A percentile compares a stretch with the other conserved stretches of the same genome.
Evolutionary conservation across 805 yeast genomes (phyloP).

Genomic region (Pichia kluyveri): DNA sequence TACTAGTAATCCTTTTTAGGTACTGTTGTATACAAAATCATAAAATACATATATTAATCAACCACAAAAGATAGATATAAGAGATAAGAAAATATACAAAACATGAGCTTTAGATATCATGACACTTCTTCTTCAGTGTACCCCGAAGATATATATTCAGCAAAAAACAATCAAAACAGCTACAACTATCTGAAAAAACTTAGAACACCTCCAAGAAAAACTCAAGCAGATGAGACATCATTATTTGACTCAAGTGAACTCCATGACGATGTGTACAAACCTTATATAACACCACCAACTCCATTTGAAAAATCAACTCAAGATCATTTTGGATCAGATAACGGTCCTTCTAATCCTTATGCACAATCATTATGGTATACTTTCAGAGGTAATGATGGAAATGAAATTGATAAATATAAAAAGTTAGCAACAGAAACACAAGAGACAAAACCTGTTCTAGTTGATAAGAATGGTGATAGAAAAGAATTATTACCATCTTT

Average conservation of each 20-base stretch:
- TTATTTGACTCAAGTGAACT: neutral
- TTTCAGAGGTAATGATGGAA: constrained; percentile 27
- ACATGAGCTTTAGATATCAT: too few relatives aligned
- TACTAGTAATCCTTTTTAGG: too few relatives aligned
- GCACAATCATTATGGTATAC: constrained; percentile 34
- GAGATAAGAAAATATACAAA: too few relatives aligned
- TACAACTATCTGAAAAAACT: neutral
- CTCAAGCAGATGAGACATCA: neutral
- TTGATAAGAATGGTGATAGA: neutral
- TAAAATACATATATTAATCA: too few relatives aligned
- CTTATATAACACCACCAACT: constrained; percentile 12
- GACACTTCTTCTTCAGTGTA: constrained; percentile 7
- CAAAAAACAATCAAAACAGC: too few relatives aligned
- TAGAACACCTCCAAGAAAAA: neutral
- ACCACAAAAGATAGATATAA: too few relatives aligned
- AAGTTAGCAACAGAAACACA: constrained; percentile 6
- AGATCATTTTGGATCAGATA: neutral
- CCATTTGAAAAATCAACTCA: constrained; percentile 9
- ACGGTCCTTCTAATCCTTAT: constrained; percentile 28
- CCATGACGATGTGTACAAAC: constrained; percentile 10
- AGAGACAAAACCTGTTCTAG: neutral
- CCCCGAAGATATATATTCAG: neutral
- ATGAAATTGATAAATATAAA: constrained; percentile 18
- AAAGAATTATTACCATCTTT: constrained; percentile 4
- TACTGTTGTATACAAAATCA: too few relatives aligned